Evolutionary conservation across 306 rosid genomes (phyloP).

Genomic region (Vigna hirtella): DNA sequence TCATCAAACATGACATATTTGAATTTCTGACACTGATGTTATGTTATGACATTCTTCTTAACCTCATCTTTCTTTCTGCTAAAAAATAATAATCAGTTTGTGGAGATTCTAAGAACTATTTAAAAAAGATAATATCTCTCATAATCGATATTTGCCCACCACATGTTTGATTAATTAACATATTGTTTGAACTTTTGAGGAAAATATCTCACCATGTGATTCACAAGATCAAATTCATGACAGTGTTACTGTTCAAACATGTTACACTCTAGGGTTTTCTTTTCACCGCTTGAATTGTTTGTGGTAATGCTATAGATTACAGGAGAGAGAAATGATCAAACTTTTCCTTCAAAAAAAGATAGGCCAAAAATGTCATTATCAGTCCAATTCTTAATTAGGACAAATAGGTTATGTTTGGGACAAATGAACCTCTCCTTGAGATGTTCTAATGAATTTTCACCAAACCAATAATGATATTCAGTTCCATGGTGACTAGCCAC

Average conservation of each 20-base stretch:
- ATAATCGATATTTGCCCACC: no score
- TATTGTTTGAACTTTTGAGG: no score
- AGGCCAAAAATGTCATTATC: slow-evolving; percentile 21
- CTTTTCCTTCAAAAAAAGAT: slow-evolving; percentile 19
- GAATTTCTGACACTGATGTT: background rate
- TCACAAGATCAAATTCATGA: background rate
- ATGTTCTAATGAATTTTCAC: slow-evolving; percentile 24
- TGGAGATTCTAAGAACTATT: no score
- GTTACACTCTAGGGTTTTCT: background rate
- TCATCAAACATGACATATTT: background rate
- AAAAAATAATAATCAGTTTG: no score
- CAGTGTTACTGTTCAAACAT: background rate
- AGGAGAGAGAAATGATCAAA: slow-evolving; percentile 24
- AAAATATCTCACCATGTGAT: no score
- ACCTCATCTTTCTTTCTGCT: no score
- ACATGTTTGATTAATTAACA: no score
- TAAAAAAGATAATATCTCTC: no score
- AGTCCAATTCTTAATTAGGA: background rate
- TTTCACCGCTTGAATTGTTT: background rate
- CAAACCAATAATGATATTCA: slow-evolving; percentile 26
- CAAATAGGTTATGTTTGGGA: background rate
- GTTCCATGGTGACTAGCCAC: background rate
- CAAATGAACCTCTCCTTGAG: slow-evolving; percentile 21
- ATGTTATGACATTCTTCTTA: background rate
- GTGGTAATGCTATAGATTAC: background rate